Evolutionary conservation across 768 basidiomycete species (phyloP).

Genomic region (Tricholoma terreum): DNA sequence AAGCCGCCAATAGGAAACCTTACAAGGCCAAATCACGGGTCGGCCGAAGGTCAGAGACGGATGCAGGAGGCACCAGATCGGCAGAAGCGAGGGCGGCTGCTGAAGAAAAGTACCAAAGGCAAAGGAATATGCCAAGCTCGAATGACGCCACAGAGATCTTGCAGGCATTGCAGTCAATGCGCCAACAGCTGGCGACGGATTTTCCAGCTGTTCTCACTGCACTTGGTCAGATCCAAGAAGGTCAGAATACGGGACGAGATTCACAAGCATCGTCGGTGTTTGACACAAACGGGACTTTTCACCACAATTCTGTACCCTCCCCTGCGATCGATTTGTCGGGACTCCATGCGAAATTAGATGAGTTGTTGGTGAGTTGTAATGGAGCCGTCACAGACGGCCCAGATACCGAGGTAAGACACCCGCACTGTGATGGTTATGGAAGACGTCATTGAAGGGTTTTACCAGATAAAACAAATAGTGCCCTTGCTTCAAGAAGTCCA

Average conservation of each 20-base stretch:
- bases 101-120: slow-evolving; percentile 20
- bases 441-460: not conserved
- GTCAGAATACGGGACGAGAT: slow-evolving; percentile 7
- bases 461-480: slow-evolving; percentile 33
- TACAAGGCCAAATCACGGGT: slow-evolving; percentile 10
- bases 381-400: not conserved
- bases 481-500: slow-evolving; percentile 46
- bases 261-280: not conserved
- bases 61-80: slow-evolving; percentile 4
- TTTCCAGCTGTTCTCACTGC: slow-evolving; percentile 35
- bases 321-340: slow-evolving; percentile 2
- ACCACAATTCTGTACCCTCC: not conserved
- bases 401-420: not conserved
- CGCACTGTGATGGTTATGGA: not conserved
- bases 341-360: slow-evolving; percentile 16
- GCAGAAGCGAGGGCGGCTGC: not conserved
- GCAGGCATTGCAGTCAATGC: slow-evolving; percentile 21
- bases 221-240: slow-evolving; percentile 27
- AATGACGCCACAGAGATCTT: not conserved
- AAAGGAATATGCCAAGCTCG: not conserved
- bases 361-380: slow-evolving; percentile 4
- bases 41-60: slow-evolving; percentile 7
- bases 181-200: slow-evolving; percentile 32
- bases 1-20: slow-evolving; percentile 2
- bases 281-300: not conserved